phyloP scores from a whole-genome alignment of 2,329 filamentous ascomycete species.

The Onygenales sp. region DNA sequence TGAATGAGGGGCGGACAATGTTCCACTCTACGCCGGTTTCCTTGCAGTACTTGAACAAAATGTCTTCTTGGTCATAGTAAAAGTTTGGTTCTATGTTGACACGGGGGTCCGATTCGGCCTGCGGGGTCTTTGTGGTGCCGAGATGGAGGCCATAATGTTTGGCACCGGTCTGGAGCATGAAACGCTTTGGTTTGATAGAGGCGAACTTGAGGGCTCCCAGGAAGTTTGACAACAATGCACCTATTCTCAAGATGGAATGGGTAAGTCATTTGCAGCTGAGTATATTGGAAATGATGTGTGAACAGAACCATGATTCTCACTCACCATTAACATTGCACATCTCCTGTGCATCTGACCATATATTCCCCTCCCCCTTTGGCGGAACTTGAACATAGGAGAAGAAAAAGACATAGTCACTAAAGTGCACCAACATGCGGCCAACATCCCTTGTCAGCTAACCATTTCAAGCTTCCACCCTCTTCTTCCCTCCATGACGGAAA shows the following conservation, averaged over 20 bases:
- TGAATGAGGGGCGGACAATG: slow-evolving; percentile 16
- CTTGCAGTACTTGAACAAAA: slow-evolving; percentile 15
- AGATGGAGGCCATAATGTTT: slow-evolving; percentile 19
- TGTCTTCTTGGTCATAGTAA: slow-evolving; percentile 20
- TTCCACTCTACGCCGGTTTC: slow-evolving; percentile 16
- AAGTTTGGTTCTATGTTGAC: slow-evolving; percentile 18
- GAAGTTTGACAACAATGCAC: slow-evolving; percentile 39
- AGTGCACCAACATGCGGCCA: background rate
- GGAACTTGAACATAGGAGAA: slow-evolving; percentile 45
- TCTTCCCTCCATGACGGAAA: background rate
- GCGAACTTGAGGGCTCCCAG: slow-evolving; percentile 34
- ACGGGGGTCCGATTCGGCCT: slow-evolving; percentile 17
- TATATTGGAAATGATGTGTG: too few relatives aligned
- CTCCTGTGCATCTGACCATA: slow-evolving; percentile 44
- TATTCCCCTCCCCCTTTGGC: slow-evolving; percentile 33
- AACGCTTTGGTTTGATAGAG: slow-evolving; percentile 35
- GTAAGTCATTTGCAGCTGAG: background rate
- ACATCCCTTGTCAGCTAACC: background rate
- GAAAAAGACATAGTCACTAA: slow-evolving; percentile 42
- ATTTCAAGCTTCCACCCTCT: background rate
- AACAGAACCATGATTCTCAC: slow-evolving; percentile 5
- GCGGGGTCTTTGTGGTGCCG: slow-evolving; percentile 16
- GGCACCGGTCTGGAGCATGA: slow-evolving; percentile 36
- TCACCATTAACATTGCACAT: slow-evolving; percentile 38
- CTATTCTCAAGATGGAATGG: background rate